phyloP scores from a whole-genome alignment of 2,329 filamentous ascomycete genomes.

The Aphanocladium album region DNA sequence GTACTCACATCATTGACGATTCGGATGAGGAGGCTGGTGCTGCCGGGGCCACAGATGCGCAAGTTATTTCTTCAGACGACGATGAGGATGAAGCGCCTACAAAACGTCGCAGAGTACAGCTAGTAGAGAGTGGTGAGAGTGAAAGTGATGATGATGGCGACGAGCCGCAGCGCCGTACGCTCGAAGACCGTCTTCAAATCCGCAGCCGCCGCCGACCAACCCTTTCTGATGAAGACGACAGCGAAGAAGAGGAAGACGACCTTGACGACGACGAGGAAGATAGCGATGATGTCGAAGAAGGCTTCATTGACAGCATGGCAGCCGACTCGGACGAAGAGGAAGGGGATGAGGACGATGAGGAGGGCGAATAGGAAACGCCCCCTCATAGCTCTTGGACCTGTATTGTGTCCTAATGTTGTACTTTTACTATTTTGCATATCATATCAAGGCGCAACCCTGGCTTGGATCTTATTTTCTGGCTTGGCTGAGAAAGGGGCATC shows the following conservation, averaged over 20 bases:
- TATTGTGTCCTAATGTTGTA: slow-evolving; percentile 5
- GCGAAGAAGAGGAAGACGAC: slow-evolving; percentile 18
- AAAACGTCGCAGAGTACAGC: neutral
- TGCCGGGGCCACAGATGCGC: slow-evolving; percentile 3
- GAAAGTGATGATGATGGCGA: slow-evolving; percentile 17
- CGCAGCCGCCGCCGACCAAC: neutral
- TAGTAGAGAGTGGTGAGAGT: neutral
- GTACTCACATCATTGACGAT: slow-evolving; percentile 16
- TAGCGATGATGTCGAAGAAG: slow-evolving; percentile 20
- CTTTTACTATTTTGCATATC: neutral
- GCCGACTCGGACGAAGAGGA: slow-evolving; percentile 26
- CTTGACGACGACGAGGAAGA: slow-evolving; percentile 15
- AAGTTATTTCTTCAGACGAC: neutral
- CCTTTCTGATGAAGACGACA: slow-evolving; percentile 13
- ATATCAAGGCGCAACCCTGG: neutral
- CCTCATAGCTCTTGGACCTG: slow-evolving; percentile 1
- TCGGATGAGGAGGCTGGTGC: slow-evolving; percentile 19
- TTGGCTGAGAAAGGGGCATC: too few species aligned
- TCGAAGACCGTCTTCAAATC: slow-evolving; percentile 21
- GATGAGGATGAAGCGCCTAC: slow-evolving; percentile 12
- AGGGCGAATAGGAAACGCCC: slow-evolving; percentile 5
- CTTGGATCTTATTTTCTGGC: neutral
- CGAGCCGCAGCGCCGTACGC: slow-evolving; percentile 16
- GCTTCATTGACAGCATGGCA: slow-evolving; percentile 28
- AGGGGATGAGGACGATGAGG: slow-evolving; percentile 7